Percentiles rank a stretch among this genome's conserved stretches.
Conservation (phyloP, 140 eudicot species). For the Ambrosia hybrid region DNA sequence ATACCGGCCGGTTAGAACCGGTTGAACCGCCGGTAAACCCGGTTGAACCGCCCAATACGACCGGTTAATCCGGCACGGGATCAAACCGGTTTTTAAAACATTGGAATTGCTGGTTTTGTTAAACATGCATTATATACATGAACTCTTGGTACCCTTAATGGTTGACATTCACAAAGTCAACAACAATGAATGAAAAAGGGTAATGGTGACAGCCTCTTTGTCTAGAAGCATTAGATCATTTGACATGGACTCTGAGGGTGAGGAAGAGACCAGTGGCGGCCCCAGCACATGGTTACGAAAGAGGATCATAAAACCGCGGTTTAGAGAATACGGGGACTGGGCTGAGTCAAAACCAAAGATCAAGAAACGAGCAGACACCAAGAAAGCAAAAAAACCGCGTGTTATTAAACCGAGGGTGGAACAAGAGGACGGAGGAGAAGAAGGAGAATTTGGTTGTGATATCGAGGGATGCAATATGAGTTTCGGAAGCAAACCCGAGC, state of each 20-base stretch:
- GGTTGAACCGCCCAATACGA: too few species aligned
- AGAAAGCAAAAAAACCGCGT: slow-evolving; percentile 46
- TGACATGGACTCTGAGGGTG: slow-evolving; percentile 38
- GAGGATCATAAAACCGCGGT: slow-evolving; percentile 53
- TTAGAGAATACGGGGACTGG: slow-evolving; percentile 33
- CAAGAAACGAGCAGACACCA: slow-evolving; percentile 28
- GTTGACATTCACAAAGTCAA: too few species aligned
- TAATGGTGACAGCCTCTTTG: slow-evolving; percentile 12
- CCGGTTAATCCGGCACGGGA: too few species aligned
- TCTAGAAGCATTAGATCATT: slow-evolving; percentile 28
- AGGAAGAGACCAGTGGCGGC: slow-evolving; percentile 59
- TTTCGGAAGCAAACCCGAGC: slow-evolving; percentile 73
- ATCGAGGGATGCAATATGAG: slow-evolving; percentile 92
- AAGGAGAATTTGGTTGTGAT: slow-evolving; percentile 68
- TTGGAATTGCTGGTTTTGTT: too few species aligned
- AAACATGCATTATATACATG: too few species aligned
- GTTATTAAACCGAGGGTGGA: slow-evolving; percentile 22
- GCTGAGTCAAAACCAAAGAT: slow-evolving; percentile 32
- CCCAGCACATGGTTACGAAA: slow-evolving; percentile 78
- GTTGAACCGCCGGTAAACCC: too few species aligned
- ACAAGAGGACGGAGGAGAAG: slow-evolving; percentile 55
- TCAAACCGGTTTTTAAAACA: too few species aligned
- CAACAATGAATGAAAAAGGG: too few species aligned
- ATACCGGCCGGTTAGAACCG: too few species aligned
- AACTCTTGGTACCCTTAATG: too few species aligned